Base-by-base conservation (phyloP, 495 filamentous ascomycete genomes). In the Daldinia vernicosa region DNA sequence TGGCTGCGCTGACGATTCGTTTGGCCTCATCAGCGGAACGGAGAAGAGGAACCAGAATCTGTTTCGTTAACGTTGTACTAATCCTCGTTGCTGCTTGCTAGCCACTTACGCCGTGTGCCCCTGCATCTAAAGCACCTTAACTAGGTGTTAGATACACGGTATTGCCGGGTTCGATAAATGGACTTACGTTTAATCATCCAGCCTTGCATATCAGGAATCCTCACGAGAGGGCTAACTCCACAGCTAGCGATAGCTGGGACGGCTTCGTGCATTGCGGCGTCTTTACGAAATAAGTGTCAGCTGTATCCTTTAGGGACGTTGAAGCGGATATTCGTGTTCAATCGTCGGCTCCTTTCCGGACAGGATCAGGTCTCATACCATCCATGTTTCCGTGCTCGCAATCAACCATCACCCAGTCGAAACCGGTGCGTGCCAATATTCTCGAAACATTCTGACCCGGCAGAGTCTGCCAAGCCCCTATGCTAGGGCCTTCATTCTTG, bases 231-330 rank as follows among this genome's bases (percentile, higher is more conserved):
- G 11, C 86, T 89, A 0, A 90, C 88, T 8, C 89, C 91, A 66
- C 87, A 82, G 12, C 84, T 84, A 7, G 90, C 89, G 70, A 91
- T 90, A 3, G 89, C 88, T 26, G 91, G 89, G 32, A 95, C 92
- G 3, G 91, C 88, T 66, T 94, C 92, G 74, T 95, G 93, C 93
- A 95, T 95, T 12, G 87, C 85, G 39, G 86, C 87, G 79, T 95
- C 91, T 85, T 70, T 71, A 30, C 78, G 9, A 47, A 22, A 47
- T 11, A 22, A 22, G 19, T 8, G 3, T 47, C 9, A 47, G 43
- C 19, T 24, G 9, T 47, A 4, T 24, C 6, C 24, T 47, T 24
- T 1, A 12, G 19, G 43, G 5, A 9, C 39, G 3, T 22, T 4
- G 11, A 47, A 47, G 19, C 7, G 24, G 8, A 47, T 22, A 24